These are phyloP conservation scores for Manihot esculenta DNA, from an alignment of 441 rosid genomes.

Conservation along the genomic window DNA sequence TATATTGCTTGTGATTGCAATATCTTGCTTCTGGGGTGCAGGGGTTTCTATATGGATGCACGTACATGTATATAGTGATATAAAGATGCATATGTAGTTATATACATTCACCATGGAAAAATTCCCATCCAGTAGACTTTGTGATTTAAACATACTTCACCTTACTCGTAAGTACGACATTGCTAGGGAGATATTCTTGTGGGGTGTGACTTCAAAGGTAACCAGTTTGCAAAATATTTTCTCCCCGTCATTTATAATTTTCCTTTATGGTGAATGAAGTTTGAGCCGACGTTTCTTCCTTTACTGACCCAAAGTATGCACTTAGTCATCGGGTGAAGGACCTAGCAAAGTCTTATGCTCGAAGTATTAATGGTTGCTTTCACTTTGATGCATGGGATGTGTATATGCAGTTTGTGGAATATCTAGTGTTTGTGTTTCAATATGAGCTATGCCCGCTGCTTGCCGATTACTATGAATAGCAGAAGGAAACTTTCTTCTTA, in stretches of 20 bases:
- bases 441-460: not conserved
- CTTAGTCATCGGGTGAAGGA: not conserved
- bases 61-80: not conserved
- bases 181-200: not conserved
- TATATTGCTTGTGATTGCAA: not conserved
- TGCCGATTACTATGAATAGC: not conserved
- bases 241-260: not conserved
- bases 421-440: not conserved
- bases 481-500: not conserved
- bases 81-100: not conserved
- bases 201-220: not conserved
- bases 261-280: not conserved
- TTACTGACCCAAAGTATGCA: no score
- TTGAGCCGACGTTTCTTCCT: no score
- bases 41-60: not conserved
- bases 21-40: conserved; percentile 5
- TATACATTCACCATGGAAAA: not conserved
- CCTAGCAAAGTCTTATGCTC: not conserved
- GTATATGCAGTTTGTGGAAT: not conserved
- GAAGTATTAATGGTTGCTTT: not conserved
- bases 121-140: not conserved
- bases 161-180: not conserved
- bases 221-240: not conserved
- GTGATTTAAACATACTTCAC: not conserved
- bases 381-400: not conserved